A percentile compares a stretch with the other conserved stretches of the same genome.
Conservation (phyloP, 2,329 filamentous ascomycete species). For the Fusarium dimerum region DNA sequence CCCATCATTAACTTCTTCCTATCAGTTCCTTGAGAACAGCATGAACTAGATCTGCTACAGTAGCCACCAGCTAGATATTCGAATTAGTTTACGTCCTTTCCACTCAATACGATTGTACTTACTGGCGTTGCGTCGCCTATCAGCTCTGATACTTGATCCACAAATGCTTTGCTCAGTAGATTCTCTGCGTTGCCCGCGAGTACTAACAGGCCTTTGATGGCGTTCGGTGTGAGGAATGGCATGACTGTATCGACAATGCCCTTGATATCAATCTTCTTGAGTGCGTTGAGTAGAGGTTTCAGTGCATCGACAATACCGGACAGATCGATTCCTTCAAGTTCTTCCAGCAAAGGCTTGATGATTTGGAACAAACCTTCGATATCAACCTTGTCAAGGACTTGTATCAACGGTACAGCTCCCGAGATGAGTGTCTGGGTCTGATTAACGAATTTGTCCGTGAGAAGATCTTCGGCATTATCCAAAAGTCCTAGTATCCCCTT, state of each 20-base stretch:
- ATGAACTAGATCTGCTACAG: slow-evolving; percentile 34
- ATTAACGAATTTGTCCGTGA: slow-evolving; percentile 42
- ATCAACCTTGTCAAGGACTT: slow-evolving; percentile 38
- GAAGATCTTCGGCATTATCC: slow-evolving; percentile 39
- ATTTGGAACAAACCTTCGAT: slow-evolving; percentile 38
- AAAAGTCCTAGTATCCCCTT: slow-evolving; percentile 38
- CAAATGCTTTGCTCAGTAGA: slow-evolving; percentile 40
- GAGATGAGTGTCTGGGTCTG: slow-evolving; percentile 41
- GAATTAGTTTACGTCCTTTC: neutral
- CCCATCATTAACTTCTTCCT: slow-evolving; percentile 14
- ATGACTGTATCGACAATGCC: slow-evolving; percentile 37
- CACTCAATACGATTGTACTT: neutral
- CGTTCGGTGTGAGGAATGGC: slow-evolving; percentile 43
- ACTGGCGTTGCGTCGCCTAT: slow-evolving; percentile 34
- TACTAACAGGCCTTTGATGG: slow-evolving; percentile 37
- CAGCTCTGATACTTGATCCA: slow-evolving; percentile 43
- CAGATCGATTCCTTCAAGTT: slow-evolving; percentile 37
- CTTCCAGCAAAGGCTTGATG: slow-evolving; percentile 38
- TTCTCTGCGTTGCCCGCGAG: slow-evolving; percentile 41
- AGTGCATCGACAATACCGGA: slow-evolving; percentile 35
- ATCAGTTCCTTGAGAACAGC: slow-evolving; percentile 34
- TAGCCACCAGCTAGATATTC: slow-evolving; percentile 32
- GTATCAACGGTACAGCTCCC: slow-evolving; percentile 40
- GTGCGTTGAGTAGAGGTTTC: slow-evolving; percentile 37
- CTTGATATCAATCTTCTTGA: slow-evolving; percentile 41